Evolutionary conservation across 2,329 filamentous ascomycete species (phyloP), one percentile per base, ranked within the genome.

Genomic region (Fusarium redolens): DNA sequence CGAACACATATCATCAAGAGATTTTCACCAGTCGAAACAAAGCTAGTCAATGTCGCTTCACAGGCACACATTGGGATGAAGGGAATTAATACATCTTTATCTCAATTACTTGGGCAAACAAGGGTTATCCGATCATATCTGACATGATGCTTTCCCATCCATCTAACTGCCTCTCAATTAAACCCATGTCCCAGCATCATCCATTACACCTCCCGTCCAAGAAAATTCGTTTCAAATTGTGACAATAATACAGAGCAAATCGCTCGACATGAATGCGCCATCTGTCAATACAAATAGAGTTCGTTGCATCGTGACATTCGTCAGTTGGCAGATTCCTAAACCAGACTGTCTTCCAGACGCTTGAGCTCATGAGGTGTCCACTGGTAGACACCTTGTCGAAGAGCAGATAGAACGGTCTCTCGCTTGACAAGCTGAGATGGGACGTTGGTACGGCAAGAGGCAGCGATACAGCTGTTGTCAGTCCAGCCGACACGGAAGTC

Each of bases 401-500:
- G 68, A 43, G 79, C 78, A 25, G 75, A 76, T 38, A 78, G 74
- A 20, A 81, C 75, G 38, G 74, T 77, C 59, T 83, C 78, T 30
- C 81, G 77, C 75, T 81, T 82, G 61, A 77, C 77, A 28, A 67
- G 69, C 41, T 79, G 75, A 25, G 78, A 69, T 22, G 72, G 65
- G 4, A 69, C 66, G 33, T 65, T 72, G 9, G 75, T 74, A 43
- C 83, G 83, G 55, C 83, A 84, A 45, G 70, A 71, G 11, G 80
- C 79, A 47, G 83, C 82, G 30, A 81, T 77, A 65, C 83, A 84
- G 50, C 77, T 81, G 64, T 83, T 85, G 71, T 85, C 82, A 22
- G 75, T 82, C 83, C 83, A 84, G 50, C 82, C 82, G 47, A 83
- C 74, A 25, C 77, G 77, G 65, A 84, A 78, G 63, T 84, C 82